Base-by-base conservation (phyloP, 371 early-diverging fungal genomes). In the Syncephalastrum contaminatum region DNA sequence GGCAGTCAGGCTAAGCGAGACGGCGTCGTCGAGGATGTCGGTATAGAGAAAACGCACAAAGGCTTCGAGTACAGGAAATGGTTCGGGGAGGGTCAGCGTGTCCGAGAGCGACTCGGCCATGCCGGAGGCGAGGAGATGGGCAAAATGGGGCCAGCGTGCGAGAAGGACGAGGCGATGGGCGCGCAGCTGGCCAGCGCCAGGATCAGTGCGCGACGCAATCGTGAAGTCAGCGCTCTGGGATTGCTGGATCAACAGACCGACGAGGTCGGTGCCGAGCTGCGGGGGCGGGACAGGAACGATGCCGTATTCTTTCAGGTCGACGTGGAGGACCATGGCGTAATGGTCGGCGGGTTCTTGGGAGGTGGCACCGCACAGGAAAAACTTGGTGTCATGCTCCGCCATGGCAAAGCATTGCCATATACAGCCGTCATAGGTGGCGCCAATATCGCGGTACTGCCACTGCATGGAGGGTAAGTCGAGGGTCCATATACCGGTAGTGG, bases 321-420 rank as follows among this genome's bases (percentile, higher is more conserved):
- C 73, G 15, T 67, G 67, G 12, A 88, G 67, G 5, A 83, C 63
- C 60, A 72, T 70, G 2, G 75, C 69, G 49, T 85, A 82, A 59
- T 82, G 85, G 30, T 86, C 85, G 44, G 87, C 86, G 14, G 77
- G 75, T 19, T 84, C 82, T 27, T 58, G 65, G 30, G 78, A 77
- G 15, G 71, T 73, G 39, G 69, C 78, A 6, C 89, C 89, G 59
- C 85, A 81, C 5, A 89, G 59, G 47, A 84, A 75, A 46, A 87
- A 81, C 12, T 61, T 66, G 1, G 69, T 69, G 40, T 77, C 69
- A 43, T 87, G 70, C 58, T 82, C 77, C 8, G 70, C 72, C 82
- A 85, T 83, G 12, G 86, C 80, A 65, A 85, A 86, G 48, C 82
- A 80, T 54, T 84, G 77, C 89, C 89, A 89, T n/a, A 72, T 75